Conservation (phyloP, 805 yeast species). For the Spathaspora gorwiae region DNA sequence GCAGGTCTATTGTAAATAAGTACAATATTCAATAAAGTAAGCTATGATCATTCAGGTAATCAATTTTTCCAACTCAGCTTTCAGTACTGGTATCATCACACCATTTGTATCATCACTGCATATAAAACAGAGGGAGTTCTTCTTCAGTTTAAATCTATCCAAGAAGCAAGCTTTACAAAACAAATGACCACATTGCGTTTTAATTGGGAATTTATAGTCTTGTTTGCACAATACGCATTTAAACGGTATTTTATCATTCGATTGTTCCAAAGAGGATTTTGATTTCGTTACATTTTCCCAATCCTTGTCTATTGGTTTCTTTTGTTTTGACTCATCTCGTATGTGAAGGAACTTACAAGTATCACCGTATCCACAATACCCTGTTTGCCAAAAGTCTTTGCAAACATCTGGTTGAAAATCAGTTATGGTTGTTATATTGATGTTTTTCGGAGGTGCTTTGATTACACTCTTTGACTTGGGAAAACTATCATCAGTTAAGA, state of each 20-base stretch:
- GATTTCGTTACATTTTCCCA: constrained; percentile 52
- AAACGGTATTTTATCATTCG: constrained; percentile 41
- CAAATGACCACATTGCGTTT: constrained; percentile 57
- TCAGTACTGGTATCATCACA: constrained; percentile 48
- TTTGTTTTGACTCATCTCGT: constrained; percentile 76
- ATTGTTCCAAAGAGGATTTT: constrained; percentile 1
- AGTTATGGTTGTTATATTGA: constrained; percentile 62
- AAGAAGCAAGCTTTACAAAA: constrained; percentile 64
- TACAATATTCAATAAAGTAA: too few species aligned
- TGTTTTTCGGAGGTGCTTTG: constrained; percentile 15
- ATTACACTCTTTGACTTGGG: not conserved
- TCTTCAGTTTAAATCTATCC: constrained; percentile 34
- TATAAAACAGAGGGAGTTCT: constrained; percentile 45
- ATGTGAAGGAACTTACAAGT: constrained; percentile 91
- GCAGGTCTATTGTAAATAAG: too few species aligned
- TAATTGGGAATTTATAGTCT: constrained; percentile 52
- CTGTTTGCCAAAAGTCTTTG: constrained; percentile 85
- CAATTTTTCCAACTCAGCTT: constrained; percentile 19
- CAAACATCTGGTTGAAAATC: constrained; percentile 95
- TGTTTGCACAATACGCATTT: constrained; percentile 58
- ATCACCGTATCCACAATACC: constrained; percentile 96
- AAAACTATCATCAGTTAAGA: too few species aligned
- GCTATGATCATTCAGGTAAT: not conserved
- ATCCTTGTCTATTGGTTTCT: constrained; percentile 60
- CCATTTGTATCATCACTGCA: constrained; percentile 64